Conservation (phyloP, 78 protist species). For the Ministeria vibrans region DNA sequence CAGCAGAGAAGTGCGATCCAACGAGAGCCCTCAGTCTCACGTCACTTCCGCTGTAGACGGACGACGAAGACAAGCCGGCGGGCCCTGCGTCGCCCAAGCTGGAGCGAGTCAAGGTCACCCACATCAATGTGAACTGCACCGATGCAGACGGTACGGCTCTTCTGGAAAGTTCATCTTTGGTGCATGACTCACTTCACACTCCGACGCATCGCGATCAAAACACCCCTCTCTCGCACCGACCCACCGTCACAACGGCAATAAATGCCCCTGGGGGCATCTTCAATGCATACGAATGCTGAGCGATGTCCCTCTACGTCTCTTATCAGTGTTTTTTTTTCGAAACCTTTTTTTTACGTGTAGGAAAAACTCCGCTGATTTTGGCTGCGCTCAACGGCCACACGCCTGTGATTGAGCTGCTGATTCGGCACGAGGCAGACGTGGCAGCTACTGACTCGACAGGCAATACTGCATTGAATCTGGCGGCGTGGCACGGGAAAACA, state of each 20-base stretch:
- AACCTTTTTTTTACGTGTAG: too few species aligned
- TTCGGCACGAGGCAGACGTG: not conserved
- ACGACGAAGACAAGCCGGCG: not conserved
- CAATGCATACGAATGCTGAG: not conserved
- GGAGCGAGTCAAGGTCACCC: too few species aligned
- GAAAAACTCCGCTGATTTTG: not conserved
- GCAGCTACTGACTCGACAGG: not conserved
- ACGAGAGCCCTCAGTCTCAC: not conserved
- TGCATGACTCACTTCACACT: not conserved
- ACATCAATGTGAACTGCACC: too few species aligned
- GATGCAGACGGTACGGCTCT: too few species aligned
- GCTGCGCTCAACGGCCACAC: constrained; percentile 3
- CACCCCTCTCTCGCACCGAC: not conserved
- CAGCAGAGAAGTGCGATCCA: not conserved
- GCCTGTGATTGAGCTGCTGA: not conserved
- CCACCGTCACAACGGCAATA: not conserved
- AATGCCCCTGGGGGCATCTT: too few species aligned
- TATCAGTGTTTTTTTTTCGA: too few species aligned
- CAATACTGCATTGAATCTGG: not conserved
- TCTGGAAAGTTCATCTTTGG: too few species aligned
- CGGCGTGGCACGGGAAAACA: not conserved
- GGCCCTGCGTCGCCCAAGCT: too few species aligned
- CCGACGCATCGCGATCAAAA: too few species aligned
- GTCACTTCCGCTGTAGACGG: not conserved
- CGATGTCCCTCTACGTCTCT: not conserved